Conservation (phyloP, 129 eudicot genomes). For the Escallonia herrerae region DNA sequence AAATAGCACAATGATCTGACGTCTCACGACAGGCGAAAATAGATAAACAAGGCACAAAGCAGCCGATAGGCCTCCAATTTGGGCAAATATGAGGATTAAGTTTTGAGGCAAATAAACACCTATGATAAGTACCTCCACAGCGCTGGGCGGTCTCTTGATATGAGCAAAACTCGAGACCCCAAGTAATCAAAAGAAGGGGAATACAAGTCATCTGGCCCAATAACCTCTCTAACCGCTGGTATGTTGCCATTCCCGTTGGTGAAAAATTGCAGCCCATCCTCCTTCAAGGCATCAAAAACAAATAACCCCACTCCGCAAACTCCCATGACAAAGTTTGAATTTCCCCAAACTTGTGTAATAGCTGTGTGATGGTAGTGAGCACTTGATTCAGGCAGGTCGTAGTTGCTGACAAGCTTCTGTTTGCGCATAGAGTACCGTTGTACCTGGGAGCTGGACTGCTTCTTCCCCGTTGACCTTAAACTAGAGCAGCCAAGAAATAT, state of each 20-base stretch:
- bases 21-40: too few relatives aligned
- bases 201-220: conserved; percentile 80
- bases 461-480: conserved; percentile 40
- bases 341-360: conserved; percentile 91
- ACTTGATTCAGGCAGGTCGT: conserved; percentile 60
- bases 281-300: conserved; percentile 58
- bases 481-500: conserved; percentile 64
- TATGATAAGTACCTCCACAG: conserved; percentile 63
- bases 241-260: conserved; percentile 23
- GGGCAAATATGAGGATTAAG: too few relatives aligned
- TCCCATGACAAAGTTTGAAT: conserved; percentile 68
- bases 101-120: not conserved
- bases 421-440: conserved; percentile 75
- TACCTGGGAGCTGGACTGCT: conserved; percentile 45
- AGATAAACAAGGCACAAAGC: too few relatives aligned
- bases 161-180: conserved; percentile 61
- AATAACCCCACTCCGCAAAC: conserved; percentile 61
- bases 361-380: conserved; percentile 56
- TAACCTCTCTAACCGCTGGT: conserved; percentile 39
- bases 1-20: too few relatives aligned
- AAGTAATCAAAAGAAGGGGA: conserved; percentile 81
- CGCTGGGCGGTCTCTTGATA: conserved; percentile 93
- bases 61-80: too few relatives aligned
- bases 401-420: conserved; percentile 58
- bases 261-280: conserved; percentile 38